Base-by-base conservation (phyloP, 805 yeast species). In the Metschnikowia lunata region DNA sequence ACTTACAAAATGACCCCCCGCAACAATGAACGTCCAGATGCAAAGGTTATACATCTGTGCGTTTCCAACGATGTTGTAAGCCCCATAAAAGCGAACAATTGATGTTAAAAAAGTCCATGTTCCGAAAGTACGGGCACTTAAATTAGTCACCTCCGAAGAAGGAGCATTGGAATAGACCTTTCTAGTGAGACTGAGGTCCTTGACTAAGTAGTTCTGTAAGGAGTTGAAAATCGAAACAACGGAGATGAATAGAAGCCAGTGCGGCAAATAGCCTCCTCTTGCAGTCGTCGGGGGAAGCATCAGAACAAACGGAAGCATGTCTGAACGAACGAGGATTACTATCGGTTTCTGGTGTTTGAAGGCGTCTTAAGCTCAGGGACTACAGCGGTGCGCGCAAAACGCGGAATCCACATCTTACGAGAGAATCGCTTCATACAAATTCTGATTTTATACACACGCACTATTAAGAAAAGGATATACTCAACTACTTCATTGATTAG, bases 121-220 rank as follows among this genome's bases (percentile, higher is more conserved):
- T 30, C 99, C 99, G 63, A 93, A 93, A 0, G 99, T 91, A 57
- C 99, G 79, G n/a, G 97, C 96, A 55, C 93, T 81, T 52, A 93
- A 72, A 11, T 69, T 63, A 6, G 73, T 67, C 10, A 71, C 70
- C 42, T 69, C 69, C 8, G 59, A 50, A 3, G 57, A 49, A 7
- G 60, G 57, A 13, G 65, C 64, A 10, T 50, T 42, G 30, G 77
- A 83, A 61, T 93, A 93, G 7, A 93, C 97, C 51, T 81, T 75
- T 54, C 85, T 80, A 2, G 97, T 86, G 42, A 93, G 74, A 27
- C 75, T 72, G 27, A 85, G 72, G 36, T 89, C 93, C 39, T 60
- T 61, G 30, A 88, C 79, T 37, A 79, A 63, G 66, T 90, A 93
- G 11, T 93, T 82, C 67, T 93, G 99, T 18, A 78, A 69, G 0